Evolutionary conservation across 176 grass and related monocot species (phyloP).

Genomic region (Secale cereale): DNA sequence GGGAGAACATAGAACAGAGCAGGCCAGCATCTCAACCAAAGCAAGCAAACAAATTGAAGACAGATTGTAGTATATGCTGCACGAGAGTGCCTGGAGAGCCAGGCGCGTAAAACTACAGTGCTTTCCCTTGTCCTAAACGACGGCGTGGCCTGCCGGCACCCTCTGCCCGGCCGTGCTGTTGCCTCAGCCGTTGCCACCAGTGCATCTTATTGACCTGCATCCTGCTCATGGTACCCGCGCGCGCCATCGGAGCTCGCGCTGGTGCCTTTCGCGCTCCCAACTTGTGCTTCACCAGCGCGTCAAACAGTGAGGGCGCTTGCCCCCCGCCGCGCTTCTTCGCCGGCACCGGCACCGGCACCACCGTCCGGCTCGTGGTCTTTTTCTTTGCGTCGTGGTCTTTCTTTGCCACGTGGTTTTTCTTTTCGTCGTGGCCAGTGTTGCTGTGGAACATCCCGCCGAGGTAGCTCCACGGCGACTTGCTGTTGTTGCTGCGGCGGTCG

Average conservation of each 20-base stretch:
- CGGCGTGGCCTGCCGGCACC: conserved; percentile 11
- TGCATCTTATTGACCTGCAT: conserved; percentile 40
- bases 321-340: conserved; percentile 10
- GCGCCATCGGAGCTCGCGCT: not conserved
- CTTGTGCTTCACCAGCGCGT: conserved; percentile 28
- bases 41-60: not conserved
- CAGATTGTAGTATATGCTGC: not conserved
- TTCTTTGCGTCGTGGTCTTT: not conserved
- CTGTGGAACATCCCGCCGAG: conserved; percentile 37
- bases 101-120: not conserved
- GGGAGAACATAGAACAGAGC: not conserved
- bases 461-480: conserved; percentile 40
- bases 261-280: conserved; percentile 15
- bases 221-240: conserved; percentile 4
- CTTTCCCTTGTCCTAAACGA: conserved; percentile 12
- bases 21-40: not conserved
- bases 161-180: not conserved
- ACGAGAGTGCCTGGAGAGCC: not conserved
- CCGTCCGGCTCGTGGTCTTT: not conserved
- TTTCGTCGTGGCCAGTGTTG: not conserved
- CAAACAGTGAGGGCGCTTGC: conserved; percentile 32
- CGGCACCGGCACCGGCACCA: not conserved
- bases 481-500: not conserved
- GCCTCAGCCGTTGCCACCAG: conserved; percentile 53
- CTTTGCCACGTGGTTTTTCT: conserved; percentile 5